These are phyloP conservation scores for Aureobasidium sp. DNA, from an alignment of 2,329 filamentous ascomycete genomes.

Conservation along the genomic window DNA sequence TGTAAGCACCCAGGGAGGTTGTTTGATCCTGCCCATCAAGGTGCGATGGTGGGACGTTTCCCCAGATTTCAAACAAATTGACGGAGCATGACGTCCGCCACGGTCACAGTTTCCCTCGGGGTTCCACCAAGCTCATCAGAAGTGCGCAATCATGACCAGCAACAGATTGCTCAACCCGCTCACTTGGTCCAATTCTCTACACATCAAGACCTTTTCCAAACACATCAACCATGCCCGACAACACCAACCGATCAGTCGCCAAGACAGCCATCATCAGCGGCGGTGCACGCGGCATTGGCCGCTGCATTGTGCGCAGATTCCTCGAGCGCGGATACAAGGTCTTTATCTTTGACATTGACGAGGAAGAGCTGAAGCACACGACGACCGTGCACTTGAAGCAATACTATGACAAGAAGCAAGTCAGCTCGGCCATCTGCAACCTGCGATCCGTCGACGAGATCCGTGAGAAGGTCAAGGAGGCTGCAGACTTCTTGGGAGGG, in stretches of 20 bases:
- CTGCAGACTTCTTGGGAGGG: constrained; percentile 25
- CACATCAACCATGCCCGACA: neutral
- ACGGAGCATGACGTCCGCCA: neutral
- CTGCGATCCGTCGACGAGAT: constrained; percentile 27
- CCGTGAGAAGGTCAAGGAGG: constrained; percentile 22
- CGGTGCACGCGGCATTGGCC: constrained; percentile 28
- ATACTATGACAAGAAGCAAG: constrained; percentile 16
- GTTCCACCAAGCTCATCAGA: neutral
- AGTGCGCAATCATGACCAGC: neutral
- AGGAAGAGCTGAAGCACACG: constrained; percentile 29
- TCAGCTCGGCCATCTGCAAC: constrained; percentile 23
- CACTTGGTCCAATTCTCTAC: neutral
- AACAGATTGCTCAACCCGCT: no score
- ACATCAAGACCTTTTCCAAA: neutral
- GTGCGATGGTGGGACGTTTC: neutral
- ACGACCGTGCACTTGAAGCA: constrained; percentile 21
- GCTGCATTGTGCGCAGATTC: constrained; percentile 27
- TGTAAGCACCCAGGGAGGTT: neutral
- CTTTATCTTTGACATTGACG: constrained; percentile 32
- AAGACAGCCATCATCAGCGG: constrained; percentile 22
- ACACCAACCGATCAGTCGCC: neutral
- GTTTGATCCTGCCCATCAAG: neutral
- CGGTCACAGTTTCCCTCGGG: neutral
- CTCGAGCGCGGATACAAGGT: constrained; percentile 30
- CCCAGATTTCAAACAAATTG: neutral